These are phyloP conservation scores for Suhomyces yuchorum DNA, from an alignment of 1,139 yeast genomes.

Conservation along the genomic window DNA sequence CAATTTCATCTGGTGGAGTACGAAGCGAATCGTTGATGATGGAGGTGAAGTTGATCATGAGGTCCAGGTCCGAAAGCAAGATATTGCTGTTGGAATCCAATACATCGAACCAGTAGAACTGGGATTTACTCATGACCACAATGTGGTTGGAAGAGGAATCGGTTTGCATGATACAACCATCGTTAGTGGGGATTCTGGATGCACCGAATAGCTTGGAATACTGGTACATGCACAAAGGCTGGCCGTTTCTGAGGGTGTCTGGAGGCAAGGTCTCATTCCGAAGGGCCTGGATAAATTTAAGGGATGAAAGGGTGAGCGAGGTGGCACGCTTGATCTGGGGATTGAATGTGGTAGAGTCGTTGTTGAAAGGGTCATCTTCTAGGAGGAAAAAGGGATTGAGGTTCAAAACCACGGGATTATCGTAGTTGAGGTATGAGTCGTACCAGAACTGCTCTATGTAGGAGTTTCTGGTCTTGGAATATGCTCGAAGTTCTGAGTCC, in stretches of 20 bases:
- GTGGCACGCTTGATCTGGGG: constrained; percentile 83
- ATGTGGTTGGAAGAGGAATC: constrained; percentile 76
- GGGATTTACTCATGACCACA: constrained; percentile 82
- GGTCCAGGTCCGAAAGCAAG: constrained; percentile 70
- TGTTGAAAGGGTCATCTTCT: constrained; percentile 88
- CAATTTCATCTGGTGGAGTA: constrained; percentile 65
- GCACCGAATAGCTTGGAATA: constrained; percentile 84
- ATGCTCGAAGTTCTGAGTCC: constrained; percentile 63
- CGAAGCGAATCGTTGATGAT: constrained; percentile 70
- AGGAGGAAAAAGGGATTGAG: constrained; percentile 84
- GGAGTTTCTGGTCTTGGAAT: constrained; percentile 65
- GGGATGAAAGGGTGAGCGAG: constrained; percentile 71
- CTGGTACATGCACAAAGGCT: constrained; percentile 85
- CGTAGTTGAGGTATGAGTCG: constrained; percentile 83
- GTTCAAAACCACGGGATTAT: constrained; percentile 85
- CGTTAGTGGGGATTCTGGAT: constrained; percentile 75
- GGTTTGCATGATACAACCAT: constrained; percentile 84
- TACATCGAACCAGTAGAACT: constrained; percentile 93
- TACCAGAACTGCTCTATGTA: constrained; percentile 94
- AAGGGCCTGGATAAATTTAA: constrained; percentile 77
- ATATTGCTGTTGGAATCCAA: constrained; percentile 71
- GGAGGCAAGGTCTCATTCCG: constrained; percentile 76
- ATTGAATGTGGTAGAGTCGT: constrained; percentile 50
- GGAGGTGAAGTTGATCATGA: constrained; percentile 72
- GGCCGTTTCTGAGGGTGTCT: constrained; percentile 65